phyloP scores from a whole-genome alignment of 257 asterid genomes.

The Striga asiatica region DNA sequence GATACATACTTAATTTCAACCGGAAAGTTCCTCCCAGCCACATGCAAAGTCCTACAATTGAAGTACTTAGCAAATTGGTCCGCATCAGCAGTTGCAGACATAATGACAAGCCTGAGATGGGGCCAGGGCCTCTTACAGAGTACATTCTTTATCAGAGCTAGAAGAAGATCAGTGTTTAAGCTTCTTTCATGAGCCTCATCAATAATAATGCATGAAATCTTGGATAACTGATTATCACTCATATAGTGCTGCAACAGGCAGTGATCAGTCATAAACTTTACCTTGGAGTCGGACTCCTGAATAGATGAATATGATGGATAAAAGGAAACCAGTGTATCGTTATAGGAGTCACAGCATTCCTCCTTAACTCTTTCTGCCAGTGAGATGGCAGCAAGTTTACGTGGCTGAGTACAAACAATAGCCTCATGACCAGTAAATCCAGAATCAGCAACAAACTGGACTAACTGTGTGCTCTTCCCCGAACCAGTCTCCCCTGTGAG shows the following conservation, averaged over 20 bases:
- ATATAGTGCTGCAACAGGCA: conserved; percentile 82
- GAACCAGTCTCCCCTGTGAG: conserved; percentile 95
- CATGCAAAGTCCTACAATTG: conserved; percentile 58
- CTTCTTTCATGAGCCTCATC: conserved; percentile 99
- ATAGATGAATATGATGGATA: conserved; percentile 51
- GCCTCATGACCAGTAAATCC: conserved; percentile 43
- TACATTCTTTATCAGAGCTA: conserved; percentile 63
- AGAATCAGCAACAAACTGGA: conserved; percentile 86
- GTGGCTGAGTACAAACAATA: conserved; percentile 88
- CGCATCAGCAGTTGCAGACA: conserved; percentile 97
- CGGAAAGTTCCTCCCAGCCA: conserved; percentile 71
- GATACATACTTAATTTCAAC: conserved; percentile 66
- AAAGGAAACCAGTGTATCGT: conserved; percentile 34
- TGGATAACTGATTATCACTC: conserved; percentile 52
- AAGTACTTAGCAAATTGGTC: conserved; percentile 63
- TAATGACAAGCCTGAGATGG: conserved; percentile 66
- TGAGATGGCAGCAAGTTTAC: conserved; percentile 82
- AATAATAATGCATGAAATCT: conserved; percentile 68
- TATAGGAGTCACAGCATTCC: conserved; percentile 59
- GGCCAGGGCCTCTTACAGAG: conserved; percentile 49
- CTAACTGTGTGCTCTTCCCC: conserved; percentile 93
- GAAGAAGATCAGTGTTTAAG: conserved; percentile 84
- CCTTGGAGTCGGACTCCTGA: conserved; percentile 41
- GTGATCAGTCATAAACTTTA: conserved; percentile 74
- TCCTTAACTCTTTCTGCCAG: conserved; percentile 74